phyloP scores from a whole-genome alignment of 2,329 filamentous ascomycete species.

The Aspergillus novofumigatus region DNA sequence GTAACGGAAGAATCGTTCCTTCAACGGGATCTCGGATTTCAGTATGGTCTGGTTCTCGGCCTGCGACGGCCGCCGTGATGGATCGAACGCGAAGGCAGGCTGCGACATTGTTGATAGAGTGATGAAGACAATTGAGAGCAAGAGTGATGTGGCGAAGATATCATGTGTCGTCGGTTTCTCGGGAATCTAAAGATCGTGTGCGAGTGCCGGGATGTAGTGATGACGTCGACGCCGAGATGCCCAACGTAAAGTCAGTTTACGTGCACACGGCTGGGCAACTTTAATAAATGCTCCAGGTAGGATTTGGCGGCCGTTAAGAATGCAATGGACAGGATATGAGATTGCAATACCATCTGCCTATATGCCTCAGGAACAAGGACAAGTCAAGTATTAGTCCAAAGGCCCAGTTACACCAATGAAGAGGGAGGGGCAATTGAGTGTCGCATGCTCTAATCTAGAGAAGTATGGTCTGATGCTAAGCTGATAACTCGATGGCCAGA shows the following conservation, averaged over 20 bases:
- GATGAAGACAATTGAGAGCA: background rate
- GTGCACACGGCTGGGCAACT: background rate
- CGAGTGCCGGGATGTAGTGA: conserved; percentile 21
- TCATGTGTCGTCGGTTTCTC: background rate
- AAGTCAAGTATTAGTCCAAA: background rate
- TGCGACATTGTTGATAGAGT: conserved; percentile 26
- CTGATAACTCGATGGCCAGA: conserved; percentile 2
- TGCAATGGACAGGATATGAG: background rate
- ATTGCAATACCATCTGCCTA: background rate
- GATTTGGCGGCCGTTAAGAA: background rate
- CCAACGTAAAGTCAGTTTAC: background rate
- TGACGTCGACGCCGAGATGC: conserved; percentile 27
- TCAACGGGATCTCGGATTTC: conserved; percentile 47
- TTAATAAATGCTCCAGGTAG: background rate
- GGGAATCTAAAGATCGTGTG: conserved; percentile 3
- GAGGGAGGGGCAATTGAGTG: background rate
- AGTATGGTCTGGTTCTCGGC: conserved; percentile 31
- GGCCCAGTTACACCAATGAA: background rate
- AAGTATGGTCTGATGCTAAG: conserved; percentile 1
- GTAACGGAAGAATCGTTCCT: conserved; percentile 78
- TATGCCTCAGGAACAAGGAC: background rate
- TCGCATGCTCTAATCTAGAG: background rate
- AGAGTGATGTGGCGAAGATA: background rate
- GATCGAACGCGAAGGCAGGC: conserved; percentile 23
- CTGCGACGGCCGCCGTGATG: conserved; percentile 26